Base-by-base conservation (phyloP, 2,329 filamentous ascomycete species). In the Tolypocladium ovalisporum region DNA sequence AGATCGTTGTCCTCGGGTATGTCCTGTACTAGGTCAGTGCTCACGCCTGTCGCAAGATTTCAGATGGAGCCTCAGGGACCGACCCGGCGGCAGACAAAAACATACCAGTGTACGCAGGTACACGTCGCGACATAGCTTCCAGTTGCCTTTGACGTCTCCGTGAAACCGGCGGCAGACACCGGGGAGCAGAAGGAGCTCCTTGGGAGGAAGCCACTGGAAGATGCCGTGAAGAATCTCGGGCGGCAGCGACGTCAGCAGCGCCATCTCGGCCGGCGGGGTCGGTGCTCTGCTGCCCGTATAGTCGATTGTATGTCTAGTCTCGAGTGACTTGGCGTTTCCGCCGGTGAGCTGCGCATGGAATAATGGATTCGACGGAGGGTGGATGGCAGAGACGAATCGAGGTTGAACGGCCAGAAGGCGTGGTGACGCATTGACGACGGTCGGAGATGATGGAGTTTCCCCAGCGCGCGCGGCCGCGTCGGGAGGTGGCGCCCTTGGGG, bases 151-250 rank as follows among this genome's bases (percentile, higher is more conserved):
- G 55, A 88, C 75, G 60, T 83, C 81, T 37, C 72, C 68, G 58
- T 80, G 70, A 52, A 91, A 71, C 13, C 65, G 67, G 22, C 71
- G 75, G 66, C 81, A 87, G 52, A 79, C 78, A 58, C 68, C 70
- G 40, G 77, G 75, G 51, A 88, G 66, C 9, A 70, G 66, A 1
- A 76, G 73, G 10, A 89, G 70, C 60, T 88, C 85, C 44, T 70
- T 67, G 1, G 83, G 81, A 34, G 79, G 70, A 40, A 87, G 75
- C 62, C 78, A 76, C 58, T 68, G 70, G 60, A 89, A 73, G 61
- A 89, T 81, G 64, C 79, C 73, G 64, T 86, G 81, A 32, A 88
- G 67, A 47, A 88, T 76, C 73, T 89, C 86, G 8, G 79, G 75
- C 10, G 85, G 84, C 27, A 87, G 77, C 22, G 58, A 55, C 17